These are phyloP conservation scores for Candida wancherniae DNA, from an alignment of 805 yeast species.

Conservation along the genomic window DNA sequence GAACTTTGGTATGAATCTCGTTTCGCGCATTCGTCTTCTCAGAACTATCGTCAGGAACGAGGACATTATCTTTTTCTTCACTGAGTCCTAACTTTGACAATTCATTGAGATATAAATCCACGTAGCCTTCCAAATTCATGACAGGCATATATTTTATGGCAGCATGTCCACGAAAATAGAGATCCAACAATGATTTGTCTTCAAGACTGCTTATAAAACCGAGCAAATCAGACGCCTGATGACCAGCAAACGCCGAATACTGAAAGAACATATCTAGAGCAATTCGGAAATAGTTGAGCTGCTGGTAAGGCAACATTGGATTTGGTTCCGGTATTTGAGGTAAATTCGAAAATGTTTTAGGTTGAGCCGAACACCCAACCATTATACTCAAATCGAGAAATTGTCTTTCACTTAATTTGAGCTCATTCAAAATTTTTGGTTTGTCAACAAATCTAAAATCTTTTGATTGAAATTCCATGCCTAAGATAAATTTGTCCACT, in stretches of 20 bases:
- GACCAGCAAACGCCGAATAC: constrained; percentile 25
- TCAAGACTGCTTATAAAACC: constrained; percentile 45
- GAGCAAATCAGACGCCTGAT: constrained; percentile 28
- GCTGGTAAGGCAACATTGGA: constrained; percentile 37
- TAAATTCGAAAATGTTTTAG: constrained; percentile 50
- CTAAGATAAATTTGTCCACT: constrained; percentile 66
- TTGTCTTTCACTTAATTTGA: constrained; percentile 58
- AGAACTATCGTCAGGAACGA: neutral
- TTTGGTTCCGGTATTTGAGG: constrained; percentile 43
- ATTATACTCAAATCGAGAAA: constrained; percentile 72
- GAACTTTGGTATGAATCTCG: constrained; percentile 9
- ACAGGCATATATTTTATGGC: constrained; percentile 72
- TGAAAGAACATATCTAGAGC: constrained; percentile 38
- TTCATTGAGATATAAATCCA: constrained; percentile 50
- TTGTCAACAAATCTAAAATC: constrained; percentile 67
- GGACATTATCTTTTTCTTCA: constrained; percentile 8
- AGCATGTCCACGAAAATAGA: constrained; percentile 64
- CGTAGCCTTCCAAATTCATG: constrained; percentile 61
- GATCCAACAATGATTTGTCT: constrained; percentile 41
- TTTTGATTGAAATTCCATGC: constrained; percentile 61
- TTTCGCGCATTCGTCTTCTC: constrained; percentile 1
- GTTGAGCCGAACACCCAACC: constrained; percentile 75
- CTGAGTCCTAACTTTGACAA: constrained; percentile 32
- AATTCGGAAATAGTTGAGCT: constrained; percentile 36
- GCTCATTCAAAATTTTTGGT: constrained; percentile 51